Conservation (phyloP, 345 rosid genomes). For the Aquilaria yunnanensis region DNA sequence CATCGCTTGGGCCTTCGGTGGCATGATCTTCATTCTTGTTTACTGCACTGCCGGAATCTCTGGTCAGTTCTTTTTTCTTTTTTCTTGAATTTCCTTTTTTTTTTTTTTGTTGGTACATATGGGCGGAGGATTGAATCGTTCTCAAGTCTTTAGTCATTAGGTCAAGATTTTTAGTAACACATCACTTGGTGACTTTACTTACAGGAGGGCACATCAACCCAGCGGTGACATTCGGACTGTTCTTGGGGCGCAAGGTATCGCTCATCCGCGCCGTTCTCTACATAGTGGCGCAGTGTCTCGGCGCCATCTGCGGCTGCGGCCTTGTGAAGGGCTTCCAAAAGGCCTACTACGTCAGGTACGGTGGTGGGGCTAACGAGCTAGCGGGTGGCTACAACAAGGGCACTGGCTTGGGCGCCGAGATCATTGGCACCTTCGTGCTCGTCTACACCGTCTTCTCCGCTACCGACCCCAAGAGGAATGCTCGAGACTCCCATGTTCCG, state of each 20-base stretch:
- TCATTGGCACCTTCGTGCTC: slow-evolving; percentile 69
- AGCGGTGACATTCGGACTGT: slow-evolving; percentile 59
- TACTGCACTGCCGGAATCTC: slow-evolving; percentile 94
- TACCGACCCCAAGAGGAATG: slow-evolving; percentile 73
- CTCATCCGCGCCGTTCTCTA: slow-evolving; percentile 45
- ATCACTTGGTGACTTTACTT: background rate
- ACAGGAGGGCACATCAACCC: slow-evolving; percentile 68
- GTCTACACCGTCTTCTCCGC: slow-evolving; percentile 82
- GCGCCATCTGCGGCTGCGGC: slow-evolving; percentile 64
- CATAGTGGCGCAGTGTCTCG: slow-evolving; percentile 61
- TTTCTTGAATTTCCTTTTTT: background rate
- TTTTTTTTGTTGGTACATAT: background rate
- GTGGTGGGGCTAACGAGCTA: slow-evolving; percentile 59
- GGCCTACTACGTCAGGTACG: slow-evolving; percentile 49
- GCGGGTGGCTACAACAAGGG: slow-evolving; percentile 45
- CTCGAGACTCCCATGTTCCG: slow-evolving; percentile 75
- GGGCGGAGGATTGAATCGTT: too few species aligned
- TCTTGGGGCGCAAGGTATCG: slow-evolving; percentile 49
- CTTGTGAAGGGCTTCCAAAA: slow-evolving; percentile 56
- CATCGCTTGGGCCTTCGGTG: slow-evolving; percentile 95
- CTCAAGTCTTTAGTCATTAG: too few species aligned
- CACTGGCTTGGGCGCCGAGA: slow-evolving; percentile 65
- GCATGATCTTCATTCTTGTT: slow-evolving; percentile 92
- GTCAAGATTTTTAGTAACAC: background rate
- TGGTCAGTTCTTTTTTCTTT: slow-evolving; percentile 28